phyloP scores from a whole-genome alignment of 2,329 filamentous ascomycete species.

The Aspergillus texensis region DNA sequence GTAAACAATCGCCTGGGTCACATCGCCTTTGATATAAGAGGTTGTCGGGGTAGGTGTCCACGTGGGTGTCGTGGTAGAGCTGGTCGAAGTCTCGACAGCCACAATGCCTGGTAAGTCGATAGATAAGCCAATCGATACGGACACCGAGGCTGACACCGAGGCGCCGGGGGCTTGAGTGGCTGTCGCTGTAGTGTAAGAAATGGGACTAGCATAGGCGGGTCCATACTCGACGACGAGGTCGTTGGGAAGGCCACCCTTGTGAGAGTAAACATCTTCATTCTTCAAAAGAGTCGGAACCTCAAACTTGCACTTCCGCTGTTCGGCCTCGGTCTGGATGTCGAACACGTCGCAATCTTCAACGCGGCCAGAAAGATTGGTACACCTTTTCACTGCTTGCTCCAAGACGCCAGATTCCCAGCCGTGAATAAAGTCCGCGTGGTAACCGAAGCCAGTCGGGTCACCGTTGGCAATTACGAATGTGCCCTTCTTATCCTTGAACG shows the following conservation, averaged over 20 bases:
- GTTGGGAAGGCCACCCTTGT: constrained; percentile 67
- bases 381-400: constrained; percentile 71
- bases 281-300: constrained; percentile 57
- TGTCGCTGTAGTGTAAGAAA: constrained; percentile 16
- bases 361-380: constrained; percentile 70
- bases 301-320: constrained; percentile 64
- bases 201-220: constrained; percentile 42
- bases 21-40: constrained; percentile 23
- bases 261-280: constrained; percentile 62
- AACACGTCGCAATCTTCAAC: constrained; percentile 78
- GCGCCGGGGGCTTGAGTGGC: constrained; percentile 6
- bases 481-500: constrained; percentile 65
- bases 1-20: constrained; percentile 33
- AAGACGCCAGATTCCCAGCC: constrained; percentile 74
- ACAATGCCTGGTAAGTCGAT: constrained; percentile 13
- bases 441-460: constrained; percentile 74
- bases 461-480: constrained; percentile 77
- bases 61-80: constrained; percentile 14
- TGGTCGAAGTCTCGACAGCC: constrained; percentile 1
- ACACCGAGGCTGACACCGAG: not conserved
- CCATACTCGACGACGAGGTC: constrained; percentile 54
- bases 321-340: constrained; percentile 62
- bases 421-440: constrained; percentile 77
- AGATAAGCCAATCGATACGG: constrained; percentile 6
- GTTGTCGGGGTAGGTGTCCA: constrained; percentile 30